Percentiles rank a stretch among this genome's conserved stretches.
Evolutionary conservation across 768 basidiomycete species (phyloP).

Genomic region (Suillus subluteus): DNA sequence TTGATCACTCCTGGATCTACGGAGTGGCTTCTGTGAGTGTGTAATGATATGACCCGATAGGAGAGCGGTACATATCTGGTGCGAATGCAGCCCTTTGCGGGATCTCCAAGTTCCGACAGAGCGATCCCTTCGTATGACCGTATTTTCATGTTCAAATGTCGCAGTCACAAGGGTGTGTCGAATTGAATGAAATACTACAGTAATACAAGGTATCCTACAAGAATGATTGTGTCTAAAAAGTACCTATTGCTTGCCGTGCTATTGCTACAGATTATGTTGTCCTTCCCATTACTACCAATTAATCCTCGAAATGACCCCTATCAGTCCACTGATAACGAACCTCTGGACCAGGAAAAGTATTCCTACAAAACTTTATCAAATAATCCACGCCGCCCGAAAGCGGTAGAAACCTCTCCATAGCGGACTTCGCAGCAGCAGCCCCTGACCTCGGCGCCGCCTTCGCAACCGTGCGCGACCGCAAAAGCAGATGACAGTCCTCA

Average conservation of each 20-base stretch:
- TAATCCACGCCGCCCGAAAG: slow-evolving; percentile 5
- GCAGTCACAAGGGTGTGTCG: slow-evolving; percentile 13
- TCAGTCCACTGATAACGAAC: background rate
- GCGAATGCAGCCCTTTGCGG: no score
- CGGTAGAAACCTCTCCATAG: slow-evolving; percentile 2
- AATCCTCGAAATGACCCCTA: background rate
- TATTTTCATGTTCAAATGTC: no score
- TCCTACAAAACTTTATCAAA: slow-evolving; percentile 3
- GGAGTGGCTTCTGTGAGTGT: no score
- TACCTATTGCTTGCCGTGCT: background rate
- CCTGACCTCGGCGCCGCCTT: background rate
- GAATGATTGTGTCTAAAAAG: background rate
- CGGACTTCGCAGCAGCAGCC: background rate
- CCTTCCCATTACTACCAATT: background rate
- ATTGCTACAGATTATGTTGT: background rate
- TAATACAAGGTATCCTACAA: background rate
- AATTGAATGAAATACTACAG: background rate
- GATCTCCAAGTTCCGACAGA: no score
- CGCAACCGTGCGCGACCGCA: background rate
- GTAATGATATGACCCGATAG: no score
- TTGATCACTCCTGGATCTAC: no score
- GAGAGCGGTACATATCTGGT: no score
- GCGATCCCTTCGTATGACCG: no score
- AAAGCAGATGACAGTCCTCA: background rate
- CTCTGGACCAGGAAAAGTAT: background rate